Conservation (phyloP, 176 grass and related monocot genomes). For the Aegilops longissima region DNA sequence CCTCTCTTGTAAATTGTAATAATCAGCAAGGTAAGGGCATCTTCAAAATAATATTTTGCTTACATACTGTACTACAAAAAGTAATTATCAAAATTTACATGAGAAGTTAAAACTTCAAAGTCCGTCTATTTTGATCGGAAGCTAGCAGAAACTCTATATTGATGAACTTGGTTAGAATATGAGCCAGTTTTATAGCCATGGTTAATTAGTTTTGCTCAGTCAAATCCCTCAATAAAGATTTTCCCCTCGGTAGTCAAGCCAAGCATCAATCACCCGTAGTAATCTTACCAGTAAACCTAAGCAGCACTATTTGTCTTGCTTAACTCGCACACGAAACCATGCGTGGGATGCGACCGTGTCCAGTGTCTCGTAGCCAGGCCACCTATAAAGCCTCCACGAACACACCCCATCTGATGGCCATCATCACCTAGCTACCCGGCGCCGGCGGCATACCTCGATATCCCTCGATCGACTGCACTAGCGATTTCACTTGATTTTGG, state of each 20-base stretch:
- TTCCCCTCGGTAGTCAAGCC: neutral
- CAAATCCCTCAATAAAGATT: neutral
- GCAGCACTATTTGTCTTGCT: neutral
- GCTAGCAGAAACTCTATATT: too few species aligned
- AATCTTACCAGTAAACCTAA: neutral
- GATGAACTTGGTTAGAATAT: too few species aligned
- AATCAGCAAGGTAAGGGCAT: too few species aligned
- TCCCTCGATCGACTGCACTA: neutral
- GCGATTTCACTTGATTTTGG: neutral
- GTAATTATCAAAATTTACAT: too few species aligned
- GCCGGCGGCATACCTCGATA: neutral
- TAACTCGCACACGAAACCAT: slow-evolving; percentile 24
- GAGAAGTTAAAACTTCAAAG: too few species aligned
- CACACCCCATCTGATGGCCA: neutral
- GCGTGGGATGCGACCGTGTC: neutral
- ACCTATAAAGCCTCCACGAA: slow-evolving; percentile 36
- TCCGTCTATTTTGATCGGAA: too few species aligned
- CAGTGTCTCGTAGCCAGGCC: neutral
- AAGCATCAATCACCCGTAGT: neutral
- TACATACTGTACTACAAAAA: too few species aligned
- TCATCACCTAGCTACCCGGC: neutral
- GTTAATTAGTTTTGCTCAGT: too few species aligned
- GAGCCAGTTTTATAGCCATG: neutral
- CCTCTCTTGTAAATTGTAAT: too few species aligned
- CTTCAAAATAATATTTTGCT: too few species aligned